These are phyloP conservation scores for Suhomyces coccinellae DNA, from an alignment of 1,139 yeast species.

Conservation along the genomic window DNA sequence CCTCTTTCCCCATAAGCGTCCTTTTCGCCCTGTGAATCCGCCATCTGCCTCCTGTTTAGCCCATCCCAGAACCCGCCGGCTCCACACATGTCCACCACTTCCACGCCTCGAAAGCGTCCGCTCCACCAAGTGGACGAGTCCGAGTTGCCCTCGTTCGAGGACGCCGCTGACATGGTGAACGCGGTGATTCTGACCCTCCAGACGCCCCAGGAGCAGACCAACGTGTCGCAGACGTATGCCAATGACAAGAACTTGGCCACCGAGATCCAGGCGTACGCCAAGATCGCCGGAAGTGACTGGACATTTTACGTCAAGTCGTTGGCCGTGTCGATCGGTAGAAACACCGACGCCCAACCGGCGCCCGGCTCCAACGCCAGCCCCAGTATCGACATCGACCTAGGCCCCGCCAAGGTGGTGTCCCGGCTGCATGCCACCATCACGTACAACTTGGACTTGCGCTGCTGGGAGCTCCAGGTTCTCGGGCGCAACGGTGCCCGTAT, in stretches of 20 bases:
- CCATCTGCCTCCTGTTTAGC: neutral
- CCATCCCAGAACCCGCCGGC: neutral
- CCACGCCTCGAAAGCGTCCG: slow-evolving; percentile 36
- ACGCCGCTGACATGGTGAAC: slow-evolving; percentile 53
- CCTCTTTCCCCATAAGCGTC: neutral
- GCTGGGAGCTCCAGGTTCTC: slow-evolving; percentile 80
- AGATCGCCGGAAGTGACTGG: slow-evolving; percentile 92
- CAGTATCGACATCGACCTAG: slow-evolving; percentile 79
- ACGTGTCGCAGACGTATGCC: slow-evolving; percentile 48
- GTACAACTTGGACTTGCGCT: slow-evolving; percentile 69
- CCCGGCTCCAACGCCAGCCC: slow-evolving; percentile 14
- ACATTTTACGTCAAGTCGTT: slow-evolving; percentile 88
- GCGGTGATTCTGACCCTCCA: slow-evolving; percentile 52
- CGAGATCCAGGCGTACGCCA: slow-evolving; percentile 95
- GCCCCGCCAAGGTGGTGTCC: slow-evolving; percentile 94
- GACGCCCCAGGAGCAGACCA: slow-evolving; percentile 51
- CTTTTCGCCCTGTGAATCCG: neutral
- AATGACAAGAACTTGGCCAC: slow-evolving; percentile 76
- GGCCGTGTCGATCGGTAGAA: slow-evolving; percentile 78
- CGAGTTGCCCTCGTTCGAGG: slow-evolving; percentile 41
- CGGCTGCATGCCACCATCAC: slow-evolving; percentile 84
- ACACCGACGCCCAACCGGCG: slow-evolving; percentile 54
- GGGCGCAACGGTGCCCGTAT: slow-evolving; percentile 95
- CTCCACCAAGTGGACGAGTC: slow-evolving; percentile 24
- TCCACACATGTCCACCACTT: slow-evolving; percentile 14